phyloP scores from a whole-genome alignment of 345 rosid genomes.

The Eucalyptus viminalis region DNA sequence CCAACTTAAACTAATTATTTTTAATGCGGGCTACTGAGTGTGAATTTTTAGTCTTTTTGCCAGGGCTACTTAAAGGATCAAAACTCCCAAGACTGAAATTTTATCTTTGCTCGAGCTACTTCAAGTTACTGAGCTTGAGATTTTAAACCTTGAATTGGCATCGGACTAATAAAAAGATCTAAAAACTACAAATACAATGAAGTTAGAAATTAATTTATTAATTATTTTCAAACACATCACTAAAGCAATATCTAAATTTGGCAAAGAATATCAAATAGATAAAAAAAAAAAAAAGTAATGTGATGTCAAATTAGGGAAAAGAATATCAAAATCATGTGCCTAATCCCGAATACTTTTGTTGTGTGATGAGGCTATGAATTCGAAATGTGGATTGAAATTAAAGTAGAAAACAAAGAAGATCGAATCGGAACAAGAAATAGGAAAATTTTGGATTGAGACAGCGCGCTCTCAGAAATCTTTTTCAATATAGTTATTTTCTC shows the following conservation, averaged over 20 bases:
- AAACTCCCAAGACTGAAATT: too few relatives aligned
- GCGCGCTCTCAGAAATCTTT: rapidly evolving
- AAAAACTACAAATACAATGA: neutral
- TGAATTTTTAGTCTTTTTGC: too few relatives aligned
- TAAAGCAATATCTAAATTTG: neutral
- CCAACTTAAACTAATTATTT: too few relatives aligned
- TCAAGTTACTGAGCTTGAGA: neutral
- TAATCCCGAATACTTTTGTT: neutral
- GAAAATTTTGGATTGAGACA: neutral
- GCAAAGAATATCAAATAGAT: too few relatives aligned
- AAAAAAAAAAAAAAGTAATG: too few relatives aligned
- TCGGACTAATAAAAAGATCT: neutral
- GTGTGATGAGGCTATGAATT: neutral
- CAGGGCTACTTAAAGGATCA: too few relatives aligned
- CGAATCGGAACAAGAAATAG: neutral
- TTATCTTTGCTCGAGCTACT: too few relatives aligned
- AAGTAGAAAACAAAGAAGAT: neutral
- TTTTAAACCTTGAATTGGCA: neutral
- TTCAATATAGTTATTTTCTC: neutral
- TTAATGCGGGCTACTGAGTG: too few relatives aligned
- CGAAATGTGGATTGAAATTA: neutral
- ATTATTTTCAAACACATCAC: neutral
- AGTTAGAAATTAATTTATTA: too few relatives aligned
- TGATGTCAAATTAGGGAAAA: neutral
- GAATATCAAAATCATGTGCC: neutral